phyloP scores from a whole-genome alignment of 257 asterid species.

The Gardenia jasminoides region DNA sequence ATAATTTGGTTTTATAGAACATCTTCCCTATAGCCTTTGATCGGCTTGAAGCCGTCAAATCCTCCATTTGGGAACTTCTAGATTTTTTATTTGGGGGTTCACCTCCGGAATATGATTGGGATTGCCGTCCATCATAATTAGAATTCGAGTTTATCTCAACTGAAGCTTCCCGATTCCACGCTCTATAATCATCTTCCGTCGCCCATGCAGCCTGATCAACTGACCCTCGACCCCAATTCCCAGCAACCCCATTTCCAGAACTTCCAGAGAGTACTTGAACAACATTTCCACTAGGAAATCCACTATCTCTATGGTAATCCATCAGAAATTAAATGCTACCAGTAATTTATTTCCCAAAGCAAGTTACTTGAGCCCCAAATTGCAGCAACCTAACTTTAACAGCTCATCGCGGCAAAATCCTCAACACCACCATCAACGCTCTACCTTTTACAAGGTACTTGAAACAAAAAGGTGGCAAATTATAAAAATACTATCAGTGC shows the following conservation, averaged over 20 bases:
- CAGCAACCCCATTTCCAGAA: slow-evolving; percentile 22
- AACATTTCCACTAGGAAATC: slow-evolving; percentile 47
- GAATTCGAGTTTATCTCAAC: slow-evolving; percentile 42
- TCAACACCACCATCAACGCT: background rate
- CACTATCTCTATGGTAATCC: slow-evolving; percentile 54
- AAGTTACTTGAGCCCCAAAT: background rate
- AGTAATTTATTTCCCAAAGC: background rate
- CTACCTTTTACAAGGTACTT: background rate
- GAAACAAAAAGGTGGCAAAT: background rate
- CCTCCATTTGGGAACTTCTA: slow-evolving; percentile 48
- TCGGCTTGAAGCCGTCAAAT: slow-evolving; percentile 35
- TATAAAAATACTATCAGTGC: background rate
- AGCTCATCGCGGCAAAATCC: slow-evolving; percentile 9
- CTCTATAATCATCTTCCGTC: slow-evolving; percentile 60
- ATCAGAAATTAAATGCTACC: slow-evolving; percentile 20
- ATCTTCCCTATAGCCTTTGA: slow-evolving; percentile 72
- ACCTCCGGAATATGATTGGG: slow-evolving; percentile 46
- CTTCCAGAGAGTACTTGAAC: slow-evolving; percentile 54
- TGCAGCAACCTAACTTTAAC: background rate
- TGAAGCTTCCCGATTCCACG: slow-evolving; percentile 55
- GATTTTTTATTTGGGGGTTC: slow-evolving; percentile 60
- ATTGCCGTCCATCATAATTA: slow-evolving; percentile 47
- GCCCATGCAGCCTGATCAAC: slow-evolving; percentile 66
- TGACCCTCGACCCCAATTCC: slow-evolving; percentile 52
- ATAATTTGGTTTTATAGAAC: slow-evolving; percentile 71